Percentiles rank a stretch among this genome's conserved stretches.
Evolutionary conservation across 345 rosid species (phyloP).

Genomic region (Eucalyptus sp.): DNA sequence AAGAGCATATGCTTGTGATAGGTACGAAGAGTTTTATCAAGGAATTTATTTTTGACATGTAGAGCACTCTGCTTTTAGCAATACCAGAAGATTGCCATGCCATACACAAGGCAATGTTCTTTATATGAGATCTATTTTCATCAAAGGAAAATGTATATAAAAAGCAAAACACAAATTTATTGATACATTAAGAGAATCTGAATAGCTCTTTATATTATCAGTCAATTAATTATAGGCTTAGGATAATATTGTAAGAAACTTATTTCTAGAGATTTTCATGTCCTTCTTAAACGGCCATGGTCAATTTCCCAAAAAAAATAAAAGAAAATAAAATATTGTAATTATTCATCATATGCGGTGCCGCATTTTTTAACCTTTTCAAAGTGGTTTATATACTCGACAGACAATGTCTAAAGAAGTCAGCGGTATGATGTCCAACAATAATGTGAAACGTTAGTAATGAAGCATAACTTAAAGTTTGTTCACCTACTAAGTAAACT

Average conservation of each 20-base stretch:
- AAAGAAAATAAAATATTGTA: neutral
- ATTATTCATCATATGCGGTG: neutral
- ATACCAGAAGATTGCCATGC: neutral
- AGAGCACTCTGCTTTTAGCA: neutral
- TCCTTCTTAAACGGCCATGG: neutral
- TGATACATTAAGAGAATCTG: neutral
- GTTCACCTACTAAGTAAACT: neutral
- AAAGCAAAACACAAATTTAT: neutral
- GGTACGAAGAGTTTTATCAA: neutral
- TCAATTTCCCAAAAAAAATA: neutral
- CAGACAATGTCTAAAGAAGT: neutral
- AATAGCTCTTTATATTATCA: neutral
- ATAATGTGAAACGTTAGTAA: neutral
- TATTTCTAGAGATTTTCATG: neutral
- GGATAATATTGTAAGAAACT: neutral
- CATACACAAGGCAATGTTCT: neutral
- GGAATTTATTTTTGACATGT: neutral
- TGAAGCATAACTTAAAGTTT: neutral
- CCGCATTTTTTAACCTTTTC: neutral
- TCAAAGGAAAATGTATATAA: neutral
- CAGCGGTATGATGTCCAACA: neutral
- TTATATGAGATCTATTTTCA: neutral
- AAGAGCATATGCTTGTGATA: neutral
- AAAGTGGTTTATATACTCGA: neutral
- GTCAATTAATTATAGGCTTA: neutral